A percentile compares a stretch with the other conserved stretches of the same genome.
These are phyloP conservation scores for Hymenotorrendiella dingleyae DNA, from an alignment of 2,329 filamentous ascomycete species.

Conservation along the genomic window DNA sequence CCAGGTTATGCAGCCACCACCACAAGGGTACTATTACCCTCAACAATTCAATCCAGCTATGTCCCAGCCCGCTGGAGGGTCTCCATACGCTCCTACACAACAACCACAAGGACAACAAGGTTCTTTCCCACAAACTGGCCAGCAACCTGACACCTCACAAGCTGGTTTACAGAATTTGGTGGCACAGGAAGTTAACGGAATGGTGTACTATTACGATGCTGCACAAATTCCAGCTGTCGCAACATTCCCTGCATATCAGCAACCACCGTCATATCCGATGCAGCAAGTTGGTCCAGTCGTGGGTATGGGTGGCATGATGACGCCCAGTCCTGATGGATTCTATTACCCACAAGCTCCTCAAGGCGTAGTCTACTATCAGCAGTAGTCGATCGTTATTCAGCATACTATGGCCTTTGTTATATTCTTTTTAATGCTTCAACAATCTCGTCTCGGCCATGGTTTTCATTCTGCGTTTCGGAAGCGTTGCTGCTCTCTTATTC, in stretches of 20 bases:
- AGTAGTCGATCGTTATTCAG: conserved; percentile 36
- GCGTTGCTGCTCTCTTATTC: conserved; percentile 19
- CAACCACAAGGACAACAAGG: conserved; percentile 28
- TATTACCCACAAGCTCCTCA: conserved; percentile 57
- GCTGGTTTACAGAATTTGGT: conserved; percentile 53
- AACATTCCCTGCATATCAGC: conserved; percentile 39
- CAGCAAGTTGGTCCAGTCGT: conserved; percentile 48
- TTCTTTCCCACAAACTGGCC: conserved; percentile 17
- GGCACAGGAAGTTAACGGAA: conserved; percentile 89
- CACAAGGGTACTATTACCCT: conserved; percentile 65
- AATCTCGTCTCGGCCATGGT: conserved; percentile 23
- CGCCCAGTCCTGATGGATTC: conserved; percentile 60
- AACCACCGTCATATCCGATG: conserved; percentile 48
- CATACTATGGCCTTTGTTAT: conserved; percentile 18
- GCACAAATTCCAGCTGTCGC: conserved; percentile 53
- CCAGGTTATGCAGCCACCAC: conserved; percentile 50
- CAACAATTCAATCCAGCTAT: conserved; percentile 41
- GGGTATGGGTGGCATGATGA: conserved; percentile 77
- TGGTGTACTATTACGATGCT: conserved; percentile 90
- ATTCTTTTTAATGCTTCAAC: conserved; percentile 28
- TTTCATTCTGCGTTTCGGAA: conserved; percentile 26
- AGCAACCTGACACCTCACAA: conserved; percentile 38
- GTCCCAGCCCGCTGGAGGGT: conserved; percentile 33
- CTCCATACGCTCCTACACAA: conserved; percentile 25
- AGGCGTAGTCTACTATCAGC: conserved; percentile 56